A percentile compares a stretch with the other conserved stretches of the same genome.
Evolutionary conservation across 192 early-diverging fungal species (phyloP).

Genomic region (Umbelopsis sp.): DNA sequence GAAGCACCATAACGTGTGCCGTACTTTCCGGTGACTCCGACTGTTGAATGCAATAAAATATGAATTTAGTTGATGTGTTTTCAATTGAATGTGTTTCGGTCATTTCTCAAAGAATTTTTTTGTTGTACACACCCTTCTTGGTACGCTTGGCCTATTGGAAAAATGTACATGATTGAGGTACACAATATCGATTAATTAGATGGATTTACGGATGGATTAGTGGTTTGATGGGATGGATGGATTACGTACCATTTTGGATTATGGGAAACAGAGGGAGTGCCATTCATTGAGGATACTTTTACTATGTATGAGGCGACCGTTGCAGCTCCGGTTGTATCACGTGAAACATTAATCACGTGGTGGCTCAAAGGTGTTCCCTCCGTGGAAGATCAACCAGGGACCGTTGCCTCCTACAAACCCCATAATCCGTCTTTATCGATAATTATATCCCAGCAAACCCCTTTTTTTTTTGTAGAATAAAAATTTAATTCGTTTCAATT

Average conservation of each 20-base stretch:
- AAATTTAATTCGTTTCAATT: no score
- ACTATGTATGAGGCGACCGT: neutral
- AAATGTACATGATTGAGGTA: neutral
- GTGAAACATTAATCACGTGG: neutral
- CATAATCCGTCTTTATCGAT: no score
- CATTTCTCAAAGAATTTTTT: neutral
- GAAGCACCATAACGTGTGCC: slow-evolving; percentile 99
- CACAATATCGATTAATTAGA: neutral
- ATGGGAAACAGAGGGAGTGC: slow-evolving; percentile 11
- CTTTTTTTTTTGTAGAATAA: no score
- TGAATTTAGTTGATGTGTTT: slow-evolving; percentile 10
- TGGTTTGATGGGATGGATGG: slow-evolving; percentile 24
- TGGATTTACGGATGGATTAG: neutral
- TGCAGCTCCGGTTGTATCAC: neutral
- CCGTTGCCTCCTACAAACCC: no score
- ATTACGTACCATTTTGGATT: slow-evolving; percentile 20
- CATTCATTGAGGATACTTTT: neutral
- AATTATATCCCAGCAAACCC: no score
- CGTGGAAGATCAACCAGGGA: no score
- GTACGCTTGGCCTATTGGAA: slow-evolving; percentile 83
- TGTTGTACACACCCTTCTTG: slow-evolving; percentile 69
- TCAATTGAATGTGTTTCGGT: neutral
- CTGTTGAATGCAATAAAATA: slow-evolving; percentile 21
- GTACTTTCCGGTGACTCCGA: slow-evolving; percentile 99
- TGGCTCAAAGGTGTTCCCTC: no score